Conservation (phyloP, 768 basidiomycete genomes). For the Naganishia antarctica region DNA sequence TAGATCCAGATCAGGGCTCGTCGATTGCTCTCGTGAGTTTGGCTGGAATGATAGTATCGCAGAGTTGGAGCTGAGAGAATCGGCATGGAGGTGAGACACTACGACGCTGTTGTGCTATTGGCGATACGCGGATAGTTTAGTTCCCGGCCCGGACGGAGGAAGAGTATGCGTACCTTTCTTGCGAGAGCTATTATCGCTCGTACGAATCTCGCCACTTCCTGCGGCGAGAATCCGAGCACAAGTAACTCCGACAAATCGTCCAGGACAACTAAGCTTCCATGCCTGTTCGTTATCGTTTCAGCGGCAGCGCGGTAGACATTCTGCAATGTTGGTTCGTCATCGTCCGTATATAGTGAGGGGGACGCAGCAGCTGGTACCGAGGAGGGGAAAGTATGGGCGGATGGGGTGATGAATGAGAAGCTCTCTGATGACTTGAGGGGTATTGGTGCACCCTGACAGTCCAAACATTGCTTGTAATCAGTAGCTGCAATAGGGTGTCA, state of each 20-base stretch:
- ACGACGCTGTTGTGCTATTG: slow-evolving; percentile 31
- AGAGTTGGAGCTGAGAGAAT: slow-evolving; percentile 29
- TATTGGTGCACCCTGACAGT: slow-evolving; percentile 15
- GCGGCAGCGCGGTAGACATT: slow-evolving; percentile 31
- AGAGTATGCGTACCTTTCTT: slow-evolving; percentile 27
- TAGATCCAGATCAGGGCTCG: slow-evolving; percentile 29
- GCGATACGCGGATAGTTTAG: neutral
- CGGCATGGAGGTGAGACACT: slow-evolving; percentile 41
- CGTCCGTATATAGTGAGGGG: slow-evolving; percentile 33
- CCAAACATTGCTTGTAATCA: neutral
- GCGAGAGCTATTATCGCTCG: slow-evolving; percentile 31
- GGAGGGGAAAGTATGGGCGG: slow-evolving; percentile 35
- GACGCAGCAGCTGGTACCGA: slow-evolving; percentile 23
- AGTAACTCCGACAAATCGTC: slow-evolving; percentile 40
- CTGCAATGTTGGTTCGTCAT: slow-evolving; percentile 29
- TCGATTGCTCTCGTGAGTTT: slow-evolving; percentile 7
- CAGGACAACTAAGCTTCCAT: slow-evolving; percentile 34
- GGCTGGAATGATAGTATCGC: slow-evolving; percentile 15
- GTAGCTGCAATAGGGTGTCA: too few species aligned
- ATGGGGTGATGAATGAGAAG: slow-evolving; percentile 16
- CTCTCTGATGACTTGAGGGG: slow-evolving; percentile 4
- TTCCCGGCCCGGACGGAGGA: neutral
- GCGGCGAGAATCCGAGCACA: slow-evolving; percentile 33
- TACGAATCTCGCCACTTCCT: slow-evolving; percentile 34
- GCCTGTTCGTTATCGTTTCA: neutral